Conservation (phyloP, 116 monocot genomes). For the Zostera marina region DNA sequence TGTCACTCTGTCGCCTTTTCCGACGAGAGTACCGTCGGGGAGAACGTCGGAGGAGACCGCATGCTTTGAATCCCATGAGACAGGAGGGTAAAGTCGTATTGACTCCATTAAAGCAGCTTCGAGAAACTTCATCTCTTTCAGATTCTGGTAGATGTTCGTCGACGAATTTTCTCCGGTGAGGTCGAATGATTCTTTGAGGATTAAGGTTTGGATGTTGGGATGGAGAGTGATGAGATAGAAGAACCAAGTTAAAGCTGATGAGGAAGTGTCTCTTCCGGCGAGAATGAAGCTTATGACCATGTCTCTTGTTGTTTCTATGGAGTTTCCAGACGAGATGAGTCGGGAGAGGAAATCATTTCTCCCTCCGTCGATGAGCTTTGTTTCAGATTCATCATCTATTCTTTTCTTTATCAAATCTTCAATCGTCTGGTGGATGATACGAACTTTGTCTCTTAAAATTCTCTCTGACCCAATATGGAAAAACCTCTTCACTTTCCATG, state of each 20-base stretch:
- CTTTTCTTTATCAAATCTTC: neutral
- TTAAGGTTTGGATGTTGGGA: conserved; percentile 14
- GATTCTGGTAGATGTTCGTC: conserved; percentile 10
- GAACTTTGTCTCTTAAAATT: conserved; percentile 21
- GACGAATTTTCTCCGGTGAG: neutral
- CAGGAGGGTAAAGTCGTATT: conserved; percentile 73
- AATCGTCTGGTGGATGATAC: conserved; percentile 18
- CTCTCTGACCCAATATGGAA: conserved; percentile 37
- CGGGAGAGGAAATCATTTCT: conserved; percentile 34
- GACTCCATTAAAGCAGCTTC: conserved; percentile 52
- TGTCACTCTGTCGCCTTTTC: conserved; percentile 45
- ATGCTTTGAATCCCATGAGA: conserved; percentile 69
- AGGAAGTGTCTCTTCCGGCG: conserved; percentile 21
- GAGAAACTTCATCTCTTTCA: conserved; percentile 35
- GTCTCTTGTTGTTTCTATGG: conserved; percentile 31
- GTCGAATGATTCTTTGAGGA: conserved; percentile 16
- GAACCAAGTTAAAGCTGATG: conserved; percentile 56
- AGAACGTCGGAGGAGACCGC: conserved; percentile 28
- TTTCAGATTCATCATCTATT: no score
- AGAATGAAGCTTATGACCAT: conserved; percentile 65
- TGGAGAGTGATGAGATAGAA: conserved; percentile 27
- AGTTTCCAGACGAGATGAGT: conserved; percentile 17
- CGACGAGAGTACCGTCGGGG: conserved; percentile 43
- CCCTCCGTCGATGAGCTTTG: neutral
- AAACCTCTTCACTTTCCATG: conserved; percentile 47